phyloP scores from a whole-genome alignment of 129 eudicot species.

The Solidago caesia region DNA sequence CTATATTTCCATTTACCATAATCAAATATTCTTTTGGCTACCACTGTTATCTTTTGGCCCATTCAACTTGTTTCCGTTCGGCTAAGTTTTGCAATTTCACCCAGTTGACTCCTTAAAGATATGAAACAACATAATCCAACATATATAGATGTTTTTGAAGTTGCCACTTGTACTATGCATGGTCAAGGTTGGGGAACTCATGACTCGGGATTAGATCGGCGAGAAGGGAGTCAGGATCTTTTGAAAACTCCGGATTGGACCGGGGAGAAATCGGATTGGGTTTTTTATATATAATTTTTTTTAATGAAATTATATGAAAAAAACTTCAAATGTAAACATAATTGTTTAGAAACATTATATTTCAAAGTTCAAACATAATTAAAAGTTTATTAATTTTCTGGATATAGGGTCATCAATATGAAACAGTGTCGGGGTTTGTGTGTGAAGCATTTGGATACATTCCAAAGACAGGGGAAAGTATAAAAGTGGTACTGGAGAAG shows the following conservation, averaged over 20 bases:
- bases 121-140: neutral
- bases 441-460: constrained; percentile 97
- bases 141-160: neutral
- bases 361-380: too few relatives aligned
- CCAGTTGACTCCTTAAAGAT: neutral
- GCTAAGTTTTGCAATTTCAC: neutral
- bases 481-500: constrained; percentile 75
- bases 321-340: too few relatives aligned
- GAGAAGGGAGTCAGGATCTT: too few relatives aligned
- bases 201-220: too few relatives aligned
- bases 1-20: neutral
- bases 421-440: constrained; percentile 94
- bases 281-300: too few relatives aligned
- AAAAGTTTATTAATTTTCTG: too few relatives aligned
- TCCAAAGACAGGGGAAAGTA: constrained; percentile 88
- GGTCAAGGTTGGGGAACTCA: too few relatives aligned
- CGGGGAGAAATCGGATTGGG: too few relatives aligned
- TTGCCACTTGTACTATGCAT: neutral
- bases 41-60: neutral
- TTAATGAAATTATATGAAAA: too few relatives aligned
- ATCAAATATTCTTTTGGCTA: neutral
- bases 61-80: neutral
- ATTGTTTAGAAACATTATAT: too few relatives aligned
- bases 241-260: too few relatives aligned
- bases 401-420: constrained; percentile 85